A percentile compares a stretch with the other conserved stretches of the same genome.
Evolutionary conservation across 1,139 yeast genomes (phyloP).

Genomic region (Pichiaceae sp.): DNA sequence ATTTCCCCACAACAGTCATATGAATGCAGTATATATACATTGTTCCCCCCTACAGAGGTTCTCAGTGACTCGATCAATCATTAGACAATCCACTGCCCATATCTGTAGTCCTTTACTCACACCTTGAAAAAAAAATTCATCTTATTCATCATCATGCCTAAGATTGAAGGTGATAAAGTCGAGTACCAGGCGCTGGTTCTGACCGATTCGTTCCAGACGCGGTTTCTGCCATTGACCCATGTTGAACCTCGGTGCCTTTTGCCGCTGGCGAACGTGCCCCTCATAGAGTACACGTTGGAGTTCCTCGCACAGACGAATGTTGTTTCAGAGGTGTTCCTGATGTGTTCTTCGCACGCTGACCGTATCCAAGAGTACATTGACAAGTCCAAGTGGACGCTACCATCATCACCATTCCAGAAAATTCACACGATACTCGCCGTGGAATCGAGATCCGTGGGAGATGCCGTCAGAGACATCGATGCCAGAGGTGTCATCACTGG

Average conservation of each 20-base stretch:
- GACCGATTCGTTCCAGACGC: constrained; percentile 85
- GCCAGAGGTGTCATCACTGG: constrained; percentile 82
- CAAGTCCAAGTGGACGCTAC: constrained; percentile 68
- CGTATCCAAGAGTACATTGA: constrained; percentile 78
- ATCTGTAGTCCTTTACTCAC: too few species aligned
- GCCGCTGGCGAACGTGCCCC: constrained; percentile 88
- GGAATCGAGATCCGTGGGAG: constrained; percentile 90
- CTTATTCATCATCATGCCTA: constrained; percentile 7
- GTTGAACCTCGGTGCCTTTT: constrained; percentile 81
- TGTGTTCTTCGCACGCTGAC: constrained; percentile 88
- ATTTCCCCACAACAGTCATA: too few species aligned
- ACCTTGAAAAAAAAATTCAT: too few species aligned
- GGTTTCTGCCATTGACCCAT: constrained; percentile 87
- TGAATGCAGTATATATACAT: too few species aligned
- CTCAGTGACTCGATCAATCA: too few species aligned
- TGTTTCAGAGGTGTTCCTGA: constrained; percentile 79
- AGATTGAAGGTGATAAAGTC: constrained; percentile 39
- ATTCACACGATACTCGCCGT: constrained; percentile 75
- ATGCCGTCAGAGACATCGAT: constrained; percentile 93
- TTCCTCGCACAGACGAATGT: constrained; percentile 79
- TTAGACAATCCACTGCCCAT: too few species aligned
- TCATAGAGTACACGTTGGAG: constrained; percentile 90
- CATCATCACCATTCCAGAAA: constrained; percentile 70
- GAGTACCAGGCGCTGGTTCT: constrained; percentile 83
- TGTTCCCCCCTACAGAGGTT: too few species aligned